These are phyloP conservation scores for Verruconis gallopava DNA, from an alignment of 2,329 filamentous ascomycete genomes.

Conservation along the genomic window DNA sequence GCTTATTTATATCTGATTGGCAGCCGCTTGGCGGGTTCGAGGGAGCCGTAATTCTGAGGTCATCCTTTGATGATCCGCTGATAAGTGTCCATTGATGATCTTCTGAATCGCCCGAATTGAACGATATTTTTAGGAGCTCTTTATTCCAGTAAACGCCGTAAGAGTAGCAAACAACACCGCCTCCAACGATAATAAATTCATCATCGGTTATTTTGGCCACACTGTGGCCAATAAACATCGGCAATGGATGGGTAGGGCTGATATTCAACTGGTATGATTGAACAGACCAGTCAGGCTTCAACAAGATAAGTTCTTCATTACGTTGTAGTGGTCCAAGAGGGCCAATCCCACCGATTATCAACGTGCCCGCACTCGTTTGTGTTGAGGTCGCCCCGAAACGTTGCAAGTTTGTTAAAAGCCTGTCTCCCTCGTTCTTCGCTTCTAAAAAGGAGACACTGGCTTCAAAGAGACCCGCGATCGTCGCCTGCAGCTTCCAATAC, in stretches of 20 bases:
- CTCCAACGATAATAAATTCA: slow-evolving; percentile 54
- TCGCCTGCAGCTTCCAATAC: background rate
- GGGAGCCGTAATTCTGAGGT: background rate
- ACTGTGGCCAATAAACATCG: slow-evolving; percentile 60
- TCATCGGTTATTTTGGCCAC: slow-evolving; percentile 34
- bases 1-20: background rate
- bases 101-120: background rate
- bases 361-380: slow-evolving; percentile 30
- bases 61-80: no score
- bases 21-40: no score
- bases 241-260: slow-evolving; percentile 31
- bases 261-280: slow-evolving; percentile 17
- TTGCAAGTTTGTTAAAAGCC: slow-evolving; percentile 10
- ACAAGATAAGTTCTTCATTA: slow-evolving; percentile 40
- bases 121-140: slow-evolving; percentile 26
- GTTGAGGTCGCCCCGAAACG: slow-evolving; percentile 41
- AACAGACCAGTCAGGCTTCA: background rate
- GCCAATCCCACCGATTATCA: slow-evolving; percentile 42
- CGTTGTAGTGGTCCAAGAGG: slow-evolving; percentile 29
- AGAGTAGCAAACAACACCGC: slow-evolving; percentile 79
- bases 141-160: slow-evolving; percentile 80
- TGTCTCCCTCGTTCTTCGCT: background rate
- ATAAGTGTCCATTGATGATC: background rate
- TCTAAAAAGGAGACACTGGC: background rate
- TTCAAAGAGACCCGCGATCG: slow-evolving; percentile 11